phyloP scores from a whole-genome alignment of 2,329 filamentous ascomycete species.

The Ceratocystis ficicola region DNA sequence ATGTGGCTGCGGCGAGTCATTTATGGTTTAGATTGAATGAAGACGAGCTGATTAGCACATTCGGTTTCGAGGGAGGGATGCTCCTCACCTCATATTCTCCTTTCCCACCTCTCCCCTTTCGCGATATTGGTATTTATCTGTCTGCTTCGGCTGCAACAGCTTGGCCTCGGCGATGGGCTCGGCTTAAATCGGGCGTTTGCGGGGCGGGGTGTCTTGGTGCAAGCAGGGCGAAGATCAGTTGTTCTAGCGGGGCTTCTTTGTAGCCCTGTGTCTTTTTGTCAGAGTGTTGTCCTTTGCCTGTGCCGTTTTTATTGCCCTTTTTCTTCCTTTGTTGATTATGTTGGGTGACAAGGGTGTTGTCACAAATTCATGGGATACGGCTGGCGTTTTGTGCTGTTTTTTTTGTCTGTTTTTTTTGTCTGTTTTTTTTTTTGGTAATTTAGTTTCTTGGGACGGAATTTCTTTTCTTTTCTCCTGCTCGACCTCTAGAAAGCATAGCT shows the following conservation, averaged over 20 bases:
- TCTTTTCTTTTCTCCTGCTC: neutral
- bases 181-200: neutral
- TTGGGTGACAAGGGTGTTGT: neutral
- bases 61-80: too few relatives aligned
- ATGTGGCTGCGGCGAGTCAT: constrained; percentile 93
- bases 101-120: too few relatives aligned
- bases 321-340: neutral
- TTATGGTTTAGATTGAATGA: constrained; percentile 52
- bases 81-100: too few relatives aligned
- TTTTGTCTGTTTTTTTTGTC: neutral
- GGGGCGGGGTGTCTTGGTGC: neutral
- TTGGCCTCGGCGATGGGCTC: constrained; percentile 11
- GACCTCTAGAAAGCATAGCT: neutral
- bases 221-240: neutral
- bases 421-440: neutral
- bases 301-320: constrained; percentile 3
- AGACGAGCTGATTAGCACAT: too few relatives aligned
- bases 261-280: neutral
- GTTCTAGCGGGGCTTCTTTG: neutral
- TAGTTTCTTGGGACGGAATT: neutral
- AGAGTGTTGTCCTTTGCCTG: neutral
- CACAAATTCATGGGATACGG: neutral
- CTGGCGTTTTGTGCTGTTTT: neutral
- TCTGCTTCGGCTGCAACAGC: neutral
- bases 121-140: neutral